Percentiles rank a stretch among this genome's conserved stretches.
These are phyloP conservation scores for Platanthera guangdongensis DNA, from an alignment of 106 monocot genomes.

Conservation along the genomic window DNA sequence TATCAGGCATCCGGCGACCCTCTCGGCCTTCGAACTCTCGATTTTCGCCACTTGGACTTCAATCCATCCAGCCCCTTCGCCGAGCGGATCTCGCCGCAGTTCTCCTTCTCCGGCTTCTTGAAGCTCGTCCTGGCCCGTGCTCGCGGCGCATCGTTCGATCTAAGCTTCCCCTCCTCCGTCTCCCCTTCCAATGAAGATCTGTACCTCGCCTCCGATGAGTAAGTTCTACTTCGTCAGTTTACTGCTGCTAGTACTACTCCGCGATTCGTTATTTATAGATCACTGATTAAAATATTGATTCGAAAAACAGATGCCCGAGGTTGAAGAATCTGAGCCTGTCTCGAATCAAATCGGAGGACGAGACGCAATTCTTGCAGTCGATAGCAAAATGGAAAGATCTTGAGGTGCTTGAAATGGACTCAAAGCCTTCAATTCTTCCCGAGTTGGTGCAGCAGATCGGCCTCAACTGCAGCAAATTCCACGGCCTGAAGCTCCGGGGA, in stretches of 20 bases:
- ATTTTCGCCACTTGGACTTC: slow-evolving; percentile 35
- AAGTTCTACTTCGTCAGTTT: not conserved
- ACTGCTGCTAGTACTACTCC: not conserved
- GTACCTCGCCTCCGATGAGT: slow-evolving; percentile 9
- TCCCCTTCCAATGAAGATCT: slow-evolving; percentile 9
- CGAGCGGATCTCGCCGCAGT: slow-evolving; percentile 3
- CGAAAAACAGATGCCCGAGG: slow-evolving; percentile 20
- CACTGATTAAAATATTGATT: not conserved
- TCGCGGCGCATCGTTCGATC: slow-evolving; percentile 10
- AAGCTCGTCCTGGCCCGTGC: slow-evolving; percentile 15
- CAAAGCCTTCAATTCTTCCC: slow-evolving; percentile 35
- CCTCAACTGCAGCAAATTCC: slow-evolving; percentile 22
- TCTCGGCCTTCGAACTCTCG: slow-evolving; percentile 24
- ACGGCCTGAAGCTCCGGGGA: slow-evolving; percentile 22
- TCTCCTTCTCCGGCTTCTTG: slow-evolving; percentile 28
- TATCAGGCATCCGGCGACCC: slow-evolving; percentile 23
- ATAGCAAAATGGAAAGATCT: slow-evolving; percentile 29
- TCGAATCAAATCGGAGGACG: slow-evolving; percentile 12
- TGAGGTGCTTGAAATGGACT: slow-evolving; percentile 34
- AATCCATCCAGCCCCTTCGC: slow-evolving; percentile 32
- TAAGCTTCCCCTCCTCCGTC: slow-evolving; percentile 15
- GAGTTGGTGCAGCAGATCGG: slow-evolving; percentile 21
- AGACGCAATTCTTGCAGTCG: slow-evolving; percentile 19
- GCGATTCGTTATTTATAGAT: not conserved
- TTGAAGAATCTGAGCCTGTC: slow-evolving; percentile 23